Evolutionary conservation across 2,329 filamentous ascomycete species (phyloP).

Genomic region (Parasarocladium wereldwijsianum): DNA sequence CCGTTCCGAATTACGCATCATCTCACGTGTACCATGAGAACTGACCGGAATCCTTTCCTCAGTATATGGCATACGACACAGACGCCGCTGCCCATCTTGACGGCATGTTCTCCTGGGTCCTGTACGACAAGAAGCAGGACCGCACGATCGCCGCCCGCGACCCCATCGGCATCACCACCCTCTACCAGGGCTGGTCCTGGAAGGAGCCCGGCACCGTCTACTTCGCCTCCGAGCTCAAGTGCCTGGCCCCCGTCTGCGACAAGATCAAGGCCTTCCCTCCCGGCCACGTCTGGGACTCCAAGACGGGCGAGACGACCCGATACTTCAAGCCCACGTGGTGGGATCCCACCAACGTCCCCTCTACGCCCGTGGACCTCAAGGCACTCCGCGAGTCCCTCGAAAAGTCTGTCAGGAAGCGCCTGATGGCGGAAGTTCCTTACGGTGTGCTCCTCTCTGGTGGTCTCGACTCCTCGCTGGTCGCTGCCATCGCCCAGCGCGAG

Average conservation of each 20-base stretch:
- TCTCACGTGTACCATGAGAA: background rate
- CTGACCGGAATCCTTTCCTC: conserved; percentile 1
- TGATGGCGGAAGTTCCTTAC: conserved; percentile 98
- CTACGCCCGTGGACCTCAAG: conserved; percentile 71
- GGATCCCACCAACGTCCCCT: conserved; percentile 66
- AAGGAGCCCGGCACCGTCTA: conserved; percentile 72
- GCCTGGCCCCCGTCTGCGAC: conserved; percentile 83
- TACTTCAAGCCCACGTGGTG: conserved; percentile 93
- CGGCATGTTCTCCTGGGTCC: conserved; percentile 98
- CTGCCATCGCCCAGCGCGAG: conserved; percentile 89
- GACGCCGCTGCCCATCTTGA: conserved; percentile 89
- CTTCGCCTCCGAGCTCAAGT: conserved; percentile 97
- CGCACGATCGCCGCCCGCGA: conserved; percentile 88
- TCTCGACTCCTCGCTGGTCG: conserved; percentile 88
- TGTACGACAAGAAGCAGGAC: conserved; percentile 92
- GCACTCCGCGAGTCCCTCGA: conserved; percentile 69
- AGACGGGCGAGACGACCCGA: conserved; percentile 67
- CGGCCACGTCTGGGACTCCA: conserved; percentile 90
- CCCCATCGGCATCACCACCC: conserved; percentile 91
- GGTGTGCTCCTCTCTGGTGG: conserved; percentile 91
- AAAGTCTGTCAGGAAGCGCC: conserved; percentile 81
- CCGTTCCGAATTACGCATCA: background rate
- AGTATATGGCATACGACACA: conserved; percentile 87
- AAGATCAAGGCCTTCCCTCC: conserved; percentile 89
- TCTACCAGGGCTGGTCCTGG: conserved; percentile 90